Evolutionary conservation across 495 filamentous ascomycete genomes (phyloP).

Genomic region (Xylaria nigripes): DNA sequence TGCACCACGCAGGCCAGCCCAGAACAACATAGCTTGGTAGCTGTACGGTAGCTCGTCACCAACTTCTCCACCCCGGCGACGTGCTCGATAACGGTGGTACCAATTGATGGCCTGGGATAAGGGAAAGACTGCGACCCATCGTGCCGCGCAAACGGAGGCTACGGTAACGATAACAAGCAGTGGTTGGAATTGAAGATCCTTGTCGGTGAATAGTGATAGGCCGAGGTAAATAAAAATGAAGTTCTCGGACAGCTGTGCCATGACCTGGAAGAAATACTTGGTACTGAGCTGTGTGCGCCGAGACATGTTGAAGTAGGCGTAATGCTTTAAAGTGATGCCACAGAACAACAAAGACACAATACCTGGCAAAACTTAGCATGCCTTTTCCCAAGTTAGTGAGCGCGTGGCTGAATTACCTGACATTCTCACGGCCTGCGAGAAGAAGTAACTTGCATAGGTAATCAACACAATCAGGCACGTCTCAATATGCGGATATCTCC

Average conservation of each 20-base stretch:
- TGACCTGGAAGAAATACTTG: slow-evolving; percentile 93
- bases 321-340: slow-evolving; percentile 96
- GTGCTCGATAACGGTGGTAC: slow-evolving; percentile 85
- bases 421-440: slow-evolving; percentile 87
- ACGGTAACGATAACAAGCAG: slow-evolving; percentile 92
- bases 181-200: slow-evolving; percentile 79
- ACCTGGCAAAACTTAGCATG: slow-evolving; percentile 44
- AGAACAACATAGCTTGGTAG: slow-evolving; percentile 97
- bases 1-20: slow-evolving; percentile 91
- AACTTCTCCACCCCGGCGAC: slow-evolving; percentile 65
- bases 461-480: slow-evolving; percentile 89
- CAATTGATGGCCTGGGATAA: slow-evolving; percentile 86
- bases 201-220: slow-evolving; percentile 85
- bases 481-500: slow-evolving; percentile 91
- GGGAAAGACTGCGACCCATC: slow-evolving; percentile 91
- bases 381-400: background rate
- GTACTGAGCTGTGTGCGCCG: slow-evolving; percentile 94
- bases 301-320: slow-evolving; percentile 99
- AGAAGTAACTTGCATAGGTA: slow-evolving; percentile 94
- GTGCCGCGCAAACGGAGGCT: slow-evolving; percentile 79
- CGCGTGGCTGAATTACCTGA: slow-evolving; percentile 60
- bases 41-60: slow-evolving; percentile 85
- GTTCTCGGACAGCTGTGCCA: slow-evolving; percentile 93
- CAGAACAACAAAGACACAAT: slow-evolving; percentile 97
- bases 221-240: slow-evolving; percentile 99